These are phyloP conservation scores for Aspergillus aculeatus DNA, from an alignment of 2,329 filamentous ascomycete species.

Conservation along the genomic window DNA sequence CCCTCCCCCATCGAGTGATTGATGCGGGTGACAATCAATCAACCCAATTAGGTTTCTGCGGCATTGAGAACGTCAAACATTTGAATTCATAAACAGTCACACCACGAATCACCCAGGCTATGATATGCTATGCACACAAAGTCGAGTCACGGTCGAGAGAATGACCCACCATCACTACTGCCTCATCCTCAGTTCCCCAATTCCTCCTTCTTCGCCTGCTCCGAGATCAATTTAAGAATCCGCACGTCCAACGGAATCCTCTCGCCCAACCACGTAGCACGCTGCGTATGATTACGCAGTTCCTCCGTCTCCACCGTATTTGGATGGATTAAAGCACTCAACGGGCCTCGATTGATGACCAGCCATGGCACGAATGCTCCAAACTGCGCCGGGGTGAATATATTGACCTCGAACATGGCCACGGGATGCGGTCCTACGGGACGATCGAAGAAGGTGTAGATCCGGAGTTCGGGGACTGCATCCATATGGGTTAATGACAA, in stretches of 20 bases:
- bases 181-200: constrained; percentile 6
- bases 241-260: constrained; percentile 45
- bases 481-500: constrained; percentile 33
- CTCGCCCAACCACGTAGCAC: constrained; percentile 49
- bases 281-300: constrained; percentile 49
- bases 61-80: neutral
- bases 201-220: constrained; percentile 22
- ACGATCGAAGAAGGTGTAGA: constrained; percentile 73
- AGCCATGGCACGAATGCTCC: constrained; percentile 87
- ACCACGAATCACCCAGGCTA: neutral
- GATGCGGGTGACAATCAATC: neutral
- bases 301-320: constrained; percentile 63
- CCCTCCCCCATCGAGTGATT: neutral
- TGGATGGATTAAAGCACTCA: constrained; percentile 78
- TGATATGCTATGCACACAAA: neutral
- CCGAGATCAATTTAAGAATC: constrained; percentile 35
- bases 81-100: neutral
- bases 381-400: constrained; percentile 83
- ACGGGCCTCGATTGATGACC: constrained; percentile 73
- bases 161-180: neutral
- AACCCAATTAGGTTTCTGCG: neutral
- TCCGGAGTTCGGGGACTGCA: constrained; percentile 76
- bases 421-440: constrained; percentile 80
- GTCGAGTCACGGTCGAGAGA: neutral
- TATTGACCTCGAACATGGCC: constrained; percentile 89